phyloP scores from a whole-genome alignment of 1,139 yeast species.

The Nematodospora anomalae region DNA sequence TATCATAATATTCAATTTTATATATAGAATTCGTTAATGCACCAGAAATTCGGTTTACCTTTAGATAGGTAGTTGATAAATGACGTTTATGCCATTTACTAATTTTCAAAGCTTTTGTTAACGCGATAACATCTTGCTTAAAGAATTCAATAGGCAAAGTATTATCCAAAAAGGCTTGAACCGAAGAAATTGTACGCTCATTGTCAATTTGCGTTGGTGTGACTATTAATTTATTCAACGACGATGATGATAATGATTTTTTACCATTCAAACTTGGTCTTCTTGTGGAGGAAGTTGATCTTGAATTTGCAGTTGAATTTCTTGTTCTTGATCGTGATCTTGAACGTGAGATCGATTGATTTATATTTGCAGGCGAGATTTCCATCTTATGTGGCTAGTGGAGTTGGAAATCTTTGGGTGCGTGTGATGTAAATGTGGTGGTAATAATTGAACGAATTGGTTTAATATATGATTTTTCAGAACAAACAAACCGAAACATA shows the following conservation, averaged over 20 bases:
- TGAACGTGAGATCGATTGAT: constrained; percentile 24
- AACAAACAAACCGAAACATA: too few relatives aligned
- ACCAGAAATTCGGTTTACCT: constrained; percentile 68
- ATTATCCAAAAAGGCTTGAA: constrained; percentile 57
- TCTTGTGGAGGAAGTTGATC: constrained; percentile 39
- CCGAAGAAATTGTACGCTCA: constrained; percentile 37
- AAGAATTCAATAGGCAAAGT: constrained; percentile 80
- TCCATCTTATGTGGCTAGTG: constrained; percentile 27
- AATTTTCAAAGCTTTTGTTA: constrained; percentile 63
- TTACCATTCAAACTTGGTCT: constrained; percentile 33
- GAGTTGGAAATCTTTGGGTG: too few relatives aligned
- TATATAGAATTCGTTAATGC: constrained; percentile 92
- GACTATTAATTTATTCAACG: constrained; percentile 25
- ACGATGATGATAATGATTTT: constrained; percentile 30
- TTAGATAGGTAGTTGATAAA: constrained; percentile 46
- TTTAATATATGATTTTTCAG: too few relatives aligned
- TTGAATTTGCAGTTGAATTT: constrained; percentile 33
- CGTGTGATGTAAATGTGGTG: neutral
- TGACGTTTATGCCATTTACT: constrained; percentile 71
- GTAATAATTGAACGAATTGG: too few relatives aligned
- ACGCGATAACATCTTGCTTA: constrained; percentile 73
- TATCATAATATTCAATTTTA: constrained; percentile 51
- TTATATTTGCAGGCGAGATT: constrained; percentile 25
- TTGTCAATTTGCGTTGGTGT: constrained; percentile 31
- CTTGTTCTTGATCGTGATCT: constrained; percentile 41